A percentile compares a stretch with the other conserved stretches of the same genome.
phyloP scores from a whole-genome alignment of 192 early-diverging fungal genomes.

The Backusella parvicylindrica region DNA sequence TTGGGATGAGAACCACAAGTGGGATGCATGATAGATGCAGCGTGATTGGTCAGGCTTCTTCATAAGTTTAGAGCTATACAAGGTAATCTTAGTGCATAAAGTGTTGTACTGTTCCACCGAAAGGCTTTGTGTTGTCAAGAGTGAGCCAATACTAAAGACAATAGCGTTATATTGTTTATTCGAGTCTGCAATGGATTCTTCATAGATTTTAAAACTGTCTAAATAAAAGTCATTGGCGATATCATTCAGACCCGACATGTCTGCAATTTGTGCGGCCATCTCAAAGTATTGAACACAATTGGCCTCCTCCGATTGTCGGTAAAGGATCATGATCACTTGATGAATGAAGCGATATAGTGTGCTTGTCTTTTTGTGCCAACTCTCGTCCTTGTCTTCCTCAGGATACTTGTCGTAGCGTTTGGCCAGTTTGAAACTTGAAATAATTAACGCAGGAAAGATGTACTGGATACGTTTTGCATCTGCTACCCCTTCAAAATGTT shows the following conservation, averaged over 20 bases:
- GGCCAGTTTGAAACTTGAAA: slow-evolving; percentile 60
- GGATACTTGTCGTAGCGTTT: slow-evolving; percentile 38
- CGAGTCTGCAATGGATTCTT: slow-evolving; percentile 93
- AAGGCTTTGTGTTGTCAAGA: slow-evolving; percentile 76
- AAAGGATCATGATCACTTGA: slow-evolving; percentile 74
- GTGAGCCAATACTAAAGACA: slow-evolving; percentile 76
- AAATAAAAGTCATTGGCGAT: slow-evolving; percentile 95
- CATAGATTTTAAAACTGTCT: slow-evolving; percentile 94
- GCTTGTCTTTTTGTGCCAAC: slow-evolving; percentile 65
- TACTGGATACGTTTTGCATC: slow-evolving; percentile 79
- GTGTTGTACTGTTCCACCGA: slow-evolving; percentile 90
- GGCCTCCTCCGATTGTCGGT: slow-evolving; percentile 50
- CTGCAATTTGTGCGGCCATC: slow-evolving; percentile 80
- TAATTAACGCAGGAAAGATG: slow-evolving; percentile 85
- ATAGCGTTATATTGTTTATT: slow-evolving; percentile 88
- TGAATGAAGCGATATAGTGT: slow-evolving; percentile 84
- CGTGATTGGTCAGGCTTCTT: slow-evolving; percentile 95
- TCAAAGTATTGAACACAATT: slow-evolving; percentile 74
- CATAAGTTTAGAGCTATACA: slow-evolving; percentile 88
- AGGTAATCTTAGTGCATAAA: slow-evolving; percentile 83
- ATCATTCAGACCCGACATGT: slow-evolving; percentile 87
- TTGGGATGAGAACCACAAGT: slow-evolving; percentile 68
- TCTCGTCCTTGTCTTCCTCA: slow-evolving; percentile 41
- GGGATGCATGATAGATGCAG: slow-evolving; percentile 73
- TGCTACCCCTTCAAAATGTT: slow-evolving; percentile 68